These are phyloP conservation scores for Mycena vulgaris DNA, from an alignment of 768 basidiomycete species.

Conservation along the genomic window DNA sequence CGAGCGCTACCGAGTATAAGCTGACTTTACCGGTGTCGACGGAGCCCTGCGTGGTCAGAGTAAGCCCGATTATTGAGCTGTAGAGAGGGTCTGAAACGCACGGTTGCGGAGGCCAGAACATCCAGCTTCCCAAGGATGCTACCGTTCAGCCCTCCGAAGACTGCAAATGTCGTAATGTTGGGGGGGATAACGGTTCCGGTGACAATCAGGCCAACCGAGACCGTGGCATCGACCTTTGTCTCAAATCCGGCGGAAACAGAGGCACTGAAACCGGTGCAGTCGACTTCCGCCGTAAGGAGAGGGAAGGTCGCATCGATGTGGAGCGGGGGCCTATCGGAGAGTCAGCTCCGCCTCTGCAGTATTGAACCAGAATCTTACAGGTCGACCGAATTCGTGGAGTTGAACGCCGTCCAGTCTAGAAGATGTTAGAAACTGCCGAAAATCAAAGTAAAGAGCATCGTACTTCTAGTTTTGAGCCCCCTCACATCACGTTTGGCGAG, in stretches of 20 bases:
- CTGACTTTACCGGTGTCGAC: conserved; percentile 41
- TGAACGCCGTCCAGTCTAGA: conserved; percentile 27
- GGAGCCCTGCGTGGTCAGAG: conserved; percentile 29
- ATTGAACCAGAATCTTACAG: background rate
- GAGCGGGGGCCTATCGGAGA: conserved; percentile 15
- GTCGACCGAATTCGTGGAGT: conserved; percentile 13
- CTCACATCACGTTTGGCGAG: background rate
- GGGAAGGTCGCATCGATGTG: conserved; percentile 27
- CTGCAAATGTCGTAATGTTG: conserved; percentile 35
- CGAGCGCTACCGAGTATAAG: conserved; percentile 45
- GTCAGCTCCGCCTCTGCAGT: background rate
- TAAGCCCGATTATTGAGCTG: background rate
- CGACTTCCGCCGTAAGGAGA: background rate
- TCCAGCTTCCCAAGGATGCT: conserved; percentile 40
- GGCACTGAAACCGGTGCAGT: conserved; percentile 20
- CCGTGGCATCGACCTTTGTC: conserved; percentile 13
- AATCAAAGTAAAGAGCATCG: background rate
- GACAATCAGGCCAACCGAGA: conserved; percentile 42
- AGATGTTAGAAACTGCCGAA: background rate
- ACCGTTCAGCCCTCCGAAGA: conserved; percentile 38
- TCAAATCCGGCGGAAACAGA: conserved; percentile 26
- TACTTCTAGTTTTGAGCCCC: conserved; percentile 10
- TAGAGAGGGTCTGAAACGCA: background rate
- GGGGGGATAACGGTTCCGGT: conserved; percentile 50
- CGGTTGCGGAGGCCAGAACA: conserved; percentile 34